These are phyloP conservation scores for Botrytis cinerea DNA, from an alignment of 2,329 filamentous ascomycete species.

Conservation along the genomic window DNA sequence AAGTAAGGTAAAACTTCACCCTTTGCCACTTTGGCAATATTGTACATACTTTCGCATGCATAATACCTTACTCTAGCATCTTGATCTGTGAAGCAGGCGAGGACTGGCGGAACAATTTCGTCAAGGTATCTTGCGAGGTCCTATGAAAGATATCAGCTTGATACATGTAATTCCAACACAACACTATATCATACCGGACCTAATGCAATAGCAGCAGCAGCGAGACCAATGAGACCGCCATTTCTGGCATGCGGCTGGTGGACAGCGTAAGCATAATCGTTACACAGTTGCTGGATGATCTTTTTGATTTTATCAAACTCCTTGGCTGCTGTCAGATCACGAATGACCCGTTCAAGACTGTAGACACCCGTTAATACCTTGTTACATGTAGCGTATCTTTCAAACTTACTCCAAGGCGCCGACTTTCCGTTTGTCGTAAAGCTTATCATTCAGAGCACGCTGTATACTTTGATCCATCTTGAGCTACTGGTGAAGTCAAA, in stretches of 20 bases:
- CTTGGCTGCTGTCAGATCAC: conserved; percentile 74
- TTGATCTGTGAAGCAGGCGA: conserved; percentile 97
- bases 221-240: conserved; percentile 91
- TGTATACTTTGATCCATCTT: conserved; percentile 87
- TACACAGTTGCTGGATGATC: conserved; percentile 93
- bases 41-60: conserved; percentile 99
- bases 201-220: conserved; percentile 92
- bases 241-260: conserved; percentile 96
- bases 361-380: conserved; percentile 16
- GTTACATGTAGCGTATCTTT: background rate
- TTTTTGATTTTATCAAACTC: conserved; percentile 80
- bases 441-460: conserved; percentile 92
- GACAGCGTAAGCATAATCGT: conserved; percentile 96
- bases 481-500: conserved; percentile 18
- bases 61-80: conserved; percentile 97
- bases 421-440: conserved; percentile 97
- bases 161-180: conserved; percentile 5
- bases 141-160: conserved; percentile 47
- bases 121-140: conserved; percentile 90
- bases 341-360: conserved; percentile 87
- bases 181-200: conserved; percentile 64
- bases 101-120: conserved; percentile 91
- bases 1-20: conserved; percentile 97
- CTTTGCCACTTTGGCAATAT: conserved; percentile 98
- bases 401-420: conserved; percentile 84